A percentile compares a stretch with the other conserved stretches of the same genome.
phyloP scores from a whole-genome alignment of 1,284 basidiomycete genomes.

The Rhodotorula sp. region DNA sequence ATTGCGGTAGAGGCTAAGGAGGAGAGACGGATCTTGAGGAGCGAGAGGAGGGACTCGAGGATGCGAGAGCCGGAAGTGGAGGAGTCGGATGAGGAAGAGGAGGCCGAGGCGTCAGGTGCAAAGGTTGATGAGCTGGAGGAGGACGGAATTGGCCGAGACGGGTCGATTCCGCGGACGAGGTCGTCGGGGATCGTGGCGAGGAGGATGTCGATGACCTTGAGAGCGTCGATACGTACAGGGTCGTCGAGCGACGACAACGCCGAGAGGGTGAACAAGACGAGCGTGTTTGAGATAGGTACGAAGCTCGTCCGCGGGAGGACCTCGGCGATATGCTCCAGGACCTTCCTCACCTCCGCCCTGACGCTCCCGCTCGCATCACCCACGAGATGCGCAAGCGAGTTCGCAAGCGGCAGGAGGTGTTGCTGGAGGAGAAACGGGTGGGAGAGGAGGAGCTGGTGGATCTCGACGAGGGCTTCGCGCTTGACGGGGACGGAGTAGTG shows the following conservation, averaged over 20 bases:
- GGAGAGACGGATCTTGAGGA: constrained; percentile 5
- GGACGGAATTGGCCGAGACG: background rate
- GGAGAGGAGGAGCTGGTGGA: constrained; percentile 17
- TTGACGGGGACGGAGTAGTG: constrained; percentile 77
- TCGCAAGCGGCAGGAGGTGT: constrained; percentile 28
- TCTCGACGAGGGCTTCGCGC: constrained; percentile 53
- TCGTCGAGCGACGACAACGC: constrained; percentile 94
- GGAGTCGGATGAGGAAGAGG: background rate
- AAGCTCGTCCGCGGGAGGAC: constrained; percentile 30
- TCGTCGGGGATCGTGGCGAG: constrained; percentile 68
- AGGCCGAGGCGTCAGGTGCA: background rate
- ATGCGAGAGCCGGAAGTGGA: background rate
- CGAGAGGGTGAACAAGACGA: constrained; percentile 82
- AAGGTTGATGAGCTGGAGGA: background rate
- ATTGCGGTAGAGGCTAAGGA: background rate
- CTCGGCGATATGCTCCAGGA: constrained; percentile 10
- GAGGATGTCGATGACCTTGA: constrained; percentile 70
- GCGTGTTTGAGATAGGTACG: constrained; percentile 36
- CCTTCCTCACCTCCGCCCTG: background rate
- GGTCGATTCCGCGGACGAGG: constrained; percentile 65
- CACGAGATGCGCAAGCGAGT: constrained; percentile 27
- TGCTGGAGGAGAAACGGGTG: constrained; percentile 29
- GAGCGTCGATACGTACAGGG: constrained; percentile 85
- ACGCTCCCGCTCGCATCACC: constrained; percentile 17
- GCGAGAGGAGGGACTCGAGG: constrained; percentile 6